phyloP scores from a whole-genome alignment of 2,329 filamentous ascomycete species.

The Colletotrichum sp. region DNA sequence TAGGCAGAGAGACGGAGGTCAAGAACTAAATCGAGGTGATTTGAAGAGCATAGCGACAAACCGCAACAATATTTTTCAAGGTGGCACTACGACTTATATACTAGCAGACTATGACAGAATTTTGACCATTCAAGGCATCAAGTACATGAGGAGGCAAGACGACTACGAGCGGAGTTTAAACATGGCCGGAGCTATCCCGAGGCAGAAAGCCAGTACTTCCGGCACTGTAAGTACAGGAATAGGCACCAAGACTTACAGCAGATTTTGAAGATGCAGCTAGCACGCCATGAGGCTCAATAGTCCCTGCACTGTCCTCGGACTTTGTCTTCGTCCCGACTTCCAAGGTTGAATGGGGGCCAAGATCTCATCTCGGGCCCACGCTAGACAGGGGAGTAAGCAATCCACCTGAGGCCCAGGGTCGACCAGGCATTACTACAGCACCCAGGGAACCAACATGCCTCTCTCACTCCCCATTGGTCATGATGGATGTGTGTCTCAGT shows the following conservation, averaged over 20 bases:
- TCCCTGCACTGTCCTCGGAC: not conserved
- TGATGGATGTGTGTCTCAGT: not conserved
- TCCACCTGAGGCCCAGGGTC: not conserved
- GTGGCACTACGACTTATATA: too few species aligned
- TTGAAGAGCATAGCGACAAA: too few species aligned
- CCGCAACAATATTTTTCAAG: too few species aligned
- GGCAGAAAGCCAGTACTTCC: rapidly evolving
- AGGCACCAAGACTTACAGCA: not conserved
- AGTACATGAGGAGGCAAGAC: not conserved
- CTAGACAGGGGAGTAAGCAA: not conserved
- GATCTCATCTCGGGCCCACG: not conserved
- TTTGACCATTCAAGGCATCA: not conserved
- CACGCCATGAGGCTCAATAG: not conserved
- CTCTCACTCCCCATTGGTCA: not conserved
- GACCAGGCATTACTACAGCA: not conserved
- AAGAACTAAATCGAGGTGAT: not conserved
- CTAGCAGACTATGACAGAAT: too few species aligned
- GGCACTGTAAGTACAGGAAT: not conserved
- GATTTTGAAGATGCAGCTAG: not conserved
- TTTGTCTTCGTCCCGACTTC: not conserved
- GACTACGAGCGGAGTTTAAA: not conserved
- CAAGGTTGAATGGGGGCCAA: not conserved
- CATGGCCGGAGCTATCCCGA: not conserved
- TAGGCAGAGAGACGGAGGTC: rapidly evolving
- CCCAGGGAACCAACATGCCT: not conserved